Evolutionary conservation across 2,329 filamentous ascomycete species (phyloP).

Genomic region (Sporothrix globosa): DNA sequence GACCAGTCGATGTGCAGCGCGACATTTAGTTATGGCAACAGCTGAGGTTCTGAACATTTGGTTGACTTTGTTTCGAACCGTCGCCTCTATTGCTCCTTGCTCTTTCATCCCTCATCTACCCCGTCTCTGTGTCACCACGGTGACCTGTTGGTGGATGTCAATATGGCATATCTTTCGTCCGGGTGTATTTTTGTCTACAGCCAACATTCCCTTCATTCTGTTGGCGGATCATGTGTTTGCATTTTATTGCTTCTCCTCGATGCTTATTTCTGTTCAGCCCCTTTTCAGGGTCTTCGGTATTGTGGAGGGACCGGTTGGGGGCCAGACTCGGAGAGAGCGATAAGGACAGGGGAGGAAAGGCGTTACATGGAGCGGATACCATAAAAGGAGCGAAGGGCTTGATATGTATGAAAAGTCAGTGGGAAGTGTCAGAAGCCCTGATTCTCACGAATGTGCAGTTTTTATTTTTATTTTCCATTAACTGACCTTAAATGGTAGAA

Average conservation of each 20-base stretch:
- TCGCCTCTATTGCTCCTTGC: background rate
- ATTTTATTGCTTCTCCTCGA: slow-evolving; percentile 1
- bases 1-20: slow-evolving; percentile 1
- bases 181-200: background rate
- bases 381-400: background rate
- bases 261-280: background rate
- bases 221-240: slow-evolving; percentile 11
- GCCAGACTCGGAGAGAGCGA: background rate
- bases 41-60: background rate
- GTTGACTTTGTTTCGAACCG: background rate
- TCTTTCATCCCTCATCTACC: background rate
- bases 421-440: background rate
- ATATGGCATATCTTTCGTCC: slow-evolving; percentile 22
- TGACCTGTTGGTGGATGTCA: background rate
- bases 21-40: background rate
- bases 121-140: background rate
- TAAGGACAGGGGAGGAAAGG: background rate
- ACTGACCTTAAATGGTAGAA: background rate
- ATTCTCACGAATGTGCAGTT: background rate
- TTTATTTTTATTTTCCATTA: background rate
- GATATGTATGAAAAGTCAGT: background rate
- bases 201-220: background rate
- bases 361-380: background rate
- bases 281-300: background rate
- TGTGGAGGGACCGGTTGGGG: slow-evolving; percentile 19